phyloP scores from a whole-genome alignment of 306 rosid genomes.

The Fagus sylvatica region DNA sequence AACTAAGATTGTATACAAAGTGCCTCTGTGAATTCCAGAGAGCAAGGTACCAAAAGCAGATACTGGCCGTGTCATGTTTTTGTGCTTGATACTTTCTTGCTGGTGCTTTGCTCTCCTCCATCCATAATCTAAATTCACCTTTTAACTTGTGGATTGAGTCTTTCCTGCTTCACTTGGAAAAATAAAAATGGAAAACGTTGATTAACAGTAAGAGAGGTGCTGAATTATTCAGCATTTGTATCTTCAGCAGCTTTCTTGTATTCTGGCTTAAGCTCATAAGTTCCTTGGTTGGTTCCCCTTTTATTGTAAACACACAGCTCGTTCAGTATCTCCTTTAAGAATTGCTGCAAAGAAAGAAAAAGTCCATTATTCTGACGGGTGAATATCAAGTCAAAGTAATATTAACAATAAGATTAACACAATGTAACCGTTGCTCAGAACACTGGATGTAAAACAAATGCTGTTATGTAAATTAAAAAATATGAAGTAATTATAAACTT shows the following conservation, averaged over 20 bases:
- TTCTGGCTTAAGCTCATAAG: conserved; percentile 98
- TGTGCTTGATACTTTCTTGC: background rate
- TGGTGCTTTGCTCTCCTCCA: background rate
- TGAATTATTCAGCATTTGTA: conserved; percentile 53
- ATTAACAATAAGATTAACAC: background rate
- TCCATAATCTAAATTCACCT: background rate
- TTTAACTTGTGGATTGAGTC: background rate
- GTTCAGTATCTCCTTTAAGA: conserved; percentile 94
- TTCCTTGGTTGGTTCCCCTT: conserved; percentile 98
- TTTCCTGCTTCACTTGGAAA: background rate
- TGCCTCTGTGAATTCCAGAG: background rate
- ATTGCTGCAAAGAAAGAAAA: conserved; percentile 70
- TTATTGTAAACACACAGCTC: conserved; percentile 95
- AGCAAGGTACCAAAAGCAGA: background rate
- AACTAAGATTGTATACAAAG: conserved; percentile 1
- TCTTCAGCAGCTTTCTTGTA: conserved; percentile 95
- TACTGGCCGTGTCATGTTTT: background rate
- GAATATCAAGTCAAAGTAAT: background rate
- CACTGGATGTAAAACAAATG: background rate
- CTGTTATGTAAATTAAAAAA: background rate
- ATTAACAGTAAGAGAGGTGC: background rate
- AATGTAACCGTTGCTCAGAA: background rate
- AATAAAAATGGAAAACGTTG: background rate
- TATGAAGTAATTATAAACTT: background rate
- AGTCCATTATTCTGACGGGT: background rate